Percentiles rank a stretch among this genome's conserved stretches.
Evolutionary conservation across 805 yeast species (phyloP).

Genomic region (Ogataea siamensis): DNA sequence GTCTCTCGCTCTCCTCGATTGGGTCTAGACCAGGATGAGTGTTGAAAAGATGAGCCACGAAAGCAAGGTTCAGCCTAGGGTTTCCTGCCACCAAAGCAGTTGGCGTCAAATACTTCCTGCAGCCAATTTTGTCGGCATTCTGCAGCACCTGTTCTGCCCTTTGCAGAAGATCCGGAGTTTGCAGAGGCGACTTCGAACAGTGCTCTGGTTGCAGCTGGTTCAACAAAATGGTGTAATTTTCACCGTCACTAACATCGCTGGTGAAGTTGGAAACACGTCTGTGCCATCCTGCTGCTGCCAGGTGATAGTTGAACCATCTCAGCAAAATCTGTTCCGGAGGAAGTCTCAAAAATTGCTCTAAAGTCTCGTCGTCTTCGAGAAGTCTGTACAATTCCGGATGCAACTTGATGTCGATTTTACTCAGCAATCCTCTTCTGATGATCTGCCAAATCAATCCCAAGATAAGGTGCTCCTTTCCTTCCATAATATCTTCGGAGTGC

Average conservation of each 20-base stretch:
- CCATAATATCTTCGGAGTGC: slow-evolving; percentile 90
- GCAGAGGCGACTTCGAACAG: slow-evolving; percentile 82
- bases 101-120: slow-evolving; percentile 94
- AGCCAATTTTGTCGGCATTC: slow-evolving; percentile 87
- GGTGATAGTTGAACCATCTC: slow-evolving; percentile 96
- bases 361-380: slow-evolving; percentile 93
- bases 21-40: slow-evolving; percentile 97
- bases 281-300: slow-evolving; percentile 86
- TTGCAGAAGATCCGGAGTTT: slow-evolving; percentile 66
- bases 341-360: slow-evolving; percentile 92
- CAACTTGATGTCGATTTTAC: slow-evolving; percentile 91
- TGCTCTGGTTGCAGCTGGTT: slow-evolving; percentile 82
- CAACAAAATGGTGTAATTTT: slow-evolving; percentile 85
- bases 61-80: slow-evolving; percentile 93
- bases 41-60: slow-evolving; percentile 95
- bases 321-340: slow-evolving; percentile 97
- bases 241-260: slow-evolving; percentile 89
- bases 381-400: slow-evolving; percentile 96
- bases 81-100: slow-evolving; percentile 91
- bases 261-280: slow-evolving; percentile 86
- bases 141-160: slow-evolving; percentile 85
- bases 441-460: slow-evolving; percentile 96
- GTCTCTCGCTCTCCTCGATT: slow-evolving; percentile 83
- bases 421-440: slow-evolving; percentile 90
- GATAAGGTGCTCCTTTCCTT: slow-evolving; percentile 89